Base-by-base conservation (phyloP, 2,329 filamentous ascomycete species). In the Thermomyces lanuginosus region DNA sequence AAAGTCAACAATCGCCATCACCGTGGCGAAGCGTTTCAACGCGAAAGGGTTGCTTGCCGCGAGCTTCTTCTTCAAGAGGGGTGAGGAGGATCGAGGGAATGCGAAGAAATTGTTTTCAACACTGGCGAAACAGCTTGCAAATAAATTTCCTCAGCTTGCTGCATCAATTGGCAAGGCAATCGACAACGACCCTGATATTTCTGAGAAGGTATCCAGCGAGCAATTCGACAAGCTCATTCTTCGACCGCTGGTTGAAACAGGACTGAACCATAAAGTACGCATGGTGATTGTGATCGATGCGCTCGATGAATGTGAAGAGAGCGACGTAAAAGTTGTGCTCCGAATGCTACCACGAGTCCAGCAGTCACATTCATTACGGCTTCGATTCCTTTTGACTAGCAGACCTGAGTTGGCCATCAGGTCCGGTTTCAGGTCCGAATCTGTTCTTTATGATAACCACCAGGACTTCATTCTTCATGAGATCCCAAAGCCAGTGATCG, bases 31-130 rank as follows among this genome's bases (percentile, higher is more conserved):
- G 8, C 8, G n/a, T 4, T 20, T 21, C 3, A 11, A 20, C 8
- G n/a, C 2, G 16, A 9, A 27, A 20, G n/a, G 7, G 10, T 8
- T 11, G 15, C 16, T 27, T 9, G 10, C 11, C 15, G 25, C 16
- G 4, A 27, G 25, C 8, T 27, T 28, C 14, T 28, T 28, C 14
- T 28, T 28, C 4, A 28, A 16, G 8, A 5, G 19, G n/a, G 19
- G 19, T 4, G 19, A 28, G 10, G 10, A 5, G 20, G 21, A n/a
- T 11, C 12, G 15, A 23, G 10, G 21, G 21, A 41, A 40, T 16
- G 42, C 45, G 2, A 32, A 35, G 3, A 43, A 41, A 26, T 43
- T 63, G 19, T 45, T 61, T 9, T 40, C 51, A 0, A 60, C 54
- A 0, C 42, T 33, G 4, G 22, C 16, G 2, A 23, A 12, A 14